Conservation (phyloP, 306 rosid genomes). For the Castanospermum australe region DNA sequence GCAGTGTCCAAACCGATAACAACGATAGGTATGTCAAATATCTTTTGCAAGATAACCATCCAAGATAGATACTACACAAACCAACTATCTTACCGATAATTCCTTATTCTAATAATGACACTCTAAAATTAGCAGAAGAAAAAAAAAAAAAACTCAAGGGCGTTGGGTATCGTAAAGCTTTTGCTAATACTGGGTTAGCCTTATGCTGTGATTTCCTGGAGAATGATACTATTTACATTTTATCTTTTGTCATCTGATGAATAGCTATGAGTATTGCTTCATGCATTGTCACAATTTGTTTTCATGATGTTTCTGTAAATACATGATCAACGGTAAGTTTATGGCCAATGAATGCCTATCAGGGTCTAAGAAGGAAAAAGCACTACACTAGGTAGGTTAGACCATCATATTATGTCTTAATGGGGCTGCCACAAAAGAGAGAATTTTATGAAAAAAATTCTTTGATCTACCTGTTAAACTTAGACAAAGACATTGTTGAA, state of each 20-base stretch:
- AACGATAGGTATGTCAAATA: slow-evolving; percentile 73
- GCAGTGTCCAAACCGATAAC: slow-evolving; percentile 95
- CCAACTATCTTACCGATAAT: background rate
- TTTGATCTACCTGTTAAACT: background rate
- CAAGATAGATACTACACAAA: background rate
- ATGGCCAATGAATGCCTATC: background rate
- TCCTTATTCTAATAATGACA: background rate
- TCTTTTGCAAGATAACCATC: background rate
- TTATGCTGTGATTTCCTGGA: background rate
- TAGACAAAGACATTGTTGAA: background rate
- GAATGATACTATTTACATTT: background rate
- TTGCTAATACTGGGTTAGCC: background rate
- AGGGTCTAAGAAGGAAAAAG: slow-evolving; percentile 1
- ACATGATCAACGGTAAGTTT: background rate
- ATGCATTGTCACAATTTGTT: background rate
- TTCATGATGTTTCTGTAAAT: slow-evolving; percentile 1
- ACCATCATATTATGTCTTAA: background rate
- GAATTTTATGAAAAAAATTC: background rate
- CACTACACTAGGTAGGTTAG: background rate
- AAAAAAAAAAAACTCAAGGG: background rate
- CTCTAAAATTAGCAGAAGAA: background rate
- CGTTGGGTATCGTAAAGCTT: slow-evolving; percentile 8
- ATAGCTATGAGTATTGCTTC: background rate
- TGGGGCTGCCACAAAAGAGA: background rate
- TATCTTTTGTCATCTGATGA: background rate